Base-by-base conservation (phyloP, 176 grass and related monocot species). In the Otatea glauca region DNA sequence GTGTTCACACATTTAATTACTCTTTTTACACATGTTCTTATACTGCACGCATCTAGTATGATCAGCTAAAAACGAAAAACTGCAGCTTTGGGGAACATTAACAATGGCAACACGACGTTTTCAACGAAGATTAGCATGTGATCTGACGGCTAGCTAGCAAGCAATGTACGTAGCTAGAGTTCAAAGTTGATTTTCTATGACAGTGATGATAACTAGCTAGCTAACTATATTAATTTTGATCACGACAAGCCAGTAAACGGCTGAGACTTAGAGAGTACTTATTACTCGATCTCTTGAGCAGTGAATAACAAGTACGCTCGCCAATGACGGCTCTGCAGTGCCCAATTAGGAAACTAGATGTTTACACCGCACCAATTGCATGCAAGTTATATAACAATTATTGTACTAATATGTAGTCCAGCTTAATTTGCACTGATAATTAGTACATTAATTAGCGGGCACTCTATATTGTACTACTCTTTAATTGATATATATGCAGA, bases 51-150 rank as follows among this genome's bases (percentile, higher is more conserved):
- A 23, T 86, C 76, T 49, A 65, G 35, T 62, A 29, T 66, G 68
- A 38, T 44, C 23, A 24, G 68, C 84, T 56, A 63, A 7, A 80
- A 73, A 53, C 10, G 72, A 68, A n/a, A 72, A 84, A 37, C 72
- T 72, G 84, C 44, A 35, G 7, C 68, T 79, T 63, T 20, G 24
- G 75, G 66, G 56, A 48, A 68, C 63, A 69, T 16, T 10, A 38
- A 61, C 76, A 80, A 76, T 86, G 24, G 56, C 49, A 72, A 16
- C 8, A 43, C 50, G 68, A 79, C 75, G 43, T 72, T 79, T 72
- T 17, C 55, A 41, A 49, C 23, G 56, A 65, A 29, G 76, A 18
- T 65, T 86, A 29, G 50, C 44, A 53, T 65, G 76, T 80, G 68
- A 71, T 71, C n/a, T 4, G 68, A 25, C 23, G 44, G 42, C 39